phyloP scores from a whole-genome alignment of 768 basidiomycete species.

The Auriscalpium vulgare region DNA sequence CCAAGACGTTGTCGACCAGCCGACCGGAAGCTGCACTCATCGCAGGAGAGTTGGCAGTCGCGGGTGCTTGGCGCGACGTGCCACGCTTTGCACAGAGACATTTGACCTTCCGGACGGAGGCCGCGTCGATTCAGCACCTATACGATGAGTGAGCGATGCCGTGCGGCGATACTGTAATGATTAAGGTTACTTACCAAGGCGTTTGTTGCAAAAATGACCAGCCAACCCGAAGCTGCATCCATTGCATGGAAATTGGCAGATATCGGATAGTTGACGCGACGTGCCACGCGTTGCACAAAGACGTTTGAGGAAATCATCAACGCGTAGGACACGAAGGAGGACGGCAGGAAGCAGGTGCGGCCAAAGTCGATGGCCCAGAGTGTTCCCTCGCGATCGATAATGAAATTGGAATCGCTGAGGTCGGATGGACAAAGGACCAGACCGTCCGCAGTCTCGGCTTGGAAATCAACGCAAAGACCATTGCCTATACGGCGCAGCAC shows the following conservation, averaged over 20 bases:
- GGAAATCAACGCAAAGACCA: background rate
- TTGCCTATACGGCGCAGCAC: background rate
- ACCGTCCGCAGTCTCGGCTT: background rate
- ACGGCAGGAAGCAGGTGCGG: background rate
- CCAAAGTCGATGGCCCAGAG: background rate
- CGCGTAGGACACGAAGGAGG: background rate
- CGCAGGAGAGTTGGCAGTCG: background rate
- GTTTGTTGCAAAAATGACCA: background rate
- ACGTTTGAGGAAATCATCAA: background rate
- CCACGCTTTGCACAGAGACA: no score
- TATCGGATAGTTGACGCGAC: background rate
- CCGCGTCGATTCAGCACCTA: background rate
- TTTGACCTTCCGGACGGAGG: background rate
- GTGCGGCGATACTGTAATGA: background rate
- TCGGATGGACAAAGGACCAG: background rate
- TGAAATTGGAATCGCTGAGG: background rate
- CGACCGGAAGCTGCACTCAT: background rate
- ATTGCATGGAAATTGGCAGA: background rate
- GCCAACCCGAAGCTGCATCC: background rate
- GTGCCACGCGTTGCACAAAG: background rate
- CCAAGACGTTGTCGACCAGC: background rate
- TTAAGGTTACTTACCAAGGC: background rate
- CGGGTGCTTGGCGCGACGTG: no score
- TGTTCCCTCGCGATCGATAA: background rate
- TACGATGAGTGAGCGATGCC: background rate